Evolutionary conservation across 106 monocot genomes (phyloP).

Genomic region (Allium cepa): DNA sequence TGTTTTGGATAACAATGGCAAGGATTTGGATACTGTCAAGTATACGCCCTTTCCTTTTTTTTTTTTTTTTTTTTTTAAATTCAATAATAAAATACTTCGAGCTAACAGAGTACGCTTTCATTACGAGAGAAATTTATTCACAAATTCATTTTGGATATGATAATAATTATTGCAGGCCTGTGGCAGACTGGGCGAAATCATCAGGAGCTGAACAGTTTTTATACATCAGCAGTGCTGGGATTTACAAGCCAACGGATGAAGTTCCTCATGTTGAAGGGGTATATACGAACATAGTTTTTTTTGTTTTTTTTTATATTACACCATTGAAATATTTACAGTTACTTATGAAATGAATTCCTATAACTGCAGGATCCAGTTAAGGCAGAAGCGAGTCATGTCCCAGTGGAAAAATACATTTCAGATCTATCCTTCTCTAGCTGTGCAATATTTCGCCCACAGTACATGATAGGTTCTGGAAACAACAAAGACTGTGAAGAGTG

Average conservation of each 20-base stretch:
- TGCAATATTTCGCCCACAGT: slow-evolving; percentile 89
- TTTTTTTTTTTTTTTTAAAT: not conserved
- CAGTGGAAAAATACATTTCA: slow-evolving; percentile 82
- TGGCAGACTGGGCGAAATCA: slow-evolving; percentile 86
- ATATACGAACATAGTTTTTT: slow-evolving; percentile 3
- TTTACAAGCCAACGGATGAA: slow-evolving; percentile 80
- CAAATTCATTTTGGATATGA: not conserved
- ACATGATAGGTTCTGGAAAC: slow-evolving; percentile 98
- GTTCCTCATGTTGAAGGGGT: slow-evolving; percentile 99
- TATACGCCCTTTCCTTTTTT: slow-evolving; percentile 4
- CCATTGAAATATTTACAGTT: no score
- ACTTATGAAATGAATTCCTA: no score
- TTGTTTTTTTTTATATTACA: no score
- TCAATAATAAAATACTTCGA: not conserved
- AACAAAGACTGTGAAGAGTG: slow-evolving; percentile 99
- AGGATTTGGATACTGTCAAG: slow-evolving; percentile 89
- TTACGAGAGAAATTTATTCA: not conserved
- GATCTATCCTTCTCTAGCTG: slow-evolving; percentile 61
- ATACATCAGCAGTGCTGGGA: slow-evolving; percentile 95
- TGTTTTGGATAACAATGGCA: slow-evolving; percentile 95
- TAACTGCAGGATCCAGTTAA: slow-evolving; percentile 68
- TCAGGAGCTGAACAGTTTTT: slow-evolving; percentile 73
- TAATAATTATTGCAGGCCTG: slow-evolving; percentile 52
- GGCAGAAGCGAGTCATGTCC: slow-evolving; percentile 72
- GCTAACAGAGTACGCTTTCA: not conserved